Evolutionary conservation across 2,329 filamentous ascomycete species (phyloP).

Genomic region (Myrmaecium sp.): DNA sequence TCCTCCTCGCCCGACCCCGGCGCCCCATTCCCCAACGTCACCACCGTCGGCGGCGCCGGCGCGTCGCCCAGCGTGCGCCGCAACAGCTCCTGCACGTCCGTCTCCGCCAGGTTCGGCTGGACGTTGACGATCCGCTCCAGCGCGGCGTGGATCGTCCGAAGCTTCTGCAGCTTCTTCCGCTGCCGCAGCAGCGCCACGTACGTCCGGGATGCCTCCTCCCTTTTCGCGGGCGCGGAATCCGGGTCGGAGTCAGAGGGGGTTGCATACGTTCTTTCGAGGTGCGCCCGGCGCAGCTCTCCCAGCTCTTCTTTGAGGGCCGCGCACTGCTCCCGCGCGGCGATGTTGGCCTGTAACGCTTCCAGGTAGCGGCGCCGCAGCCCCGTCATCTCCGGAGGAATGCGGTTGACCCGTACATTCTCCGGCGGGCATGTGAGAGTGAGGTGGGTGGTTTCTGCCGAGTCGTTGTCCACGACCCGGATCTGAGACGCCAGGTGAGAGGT

Average conservation of each 20-base stretch:
- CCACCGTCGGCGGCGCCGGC: slow-evolving; percentile 18
- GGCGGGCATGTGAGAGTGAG: slow-evolving; percentile 16
- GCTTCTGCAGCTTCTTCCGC: slow-evolving; percentile 26
- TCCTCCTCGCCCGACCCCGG: slow-evolving; percentile 7
- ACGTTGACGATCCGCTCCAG: slow-evolving; percentile 20
- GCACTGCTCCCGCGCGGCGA: slow-evolving; percentile 23
- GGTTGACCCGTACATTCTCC: slow-evolving; percentile 9
- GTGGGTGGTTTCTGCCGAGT: slow-evolving; percentile 8
- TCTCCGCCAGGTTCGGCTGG: slow-evolving; percentile 15
- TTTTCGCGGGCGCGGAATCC: slow-evolving; percentile 9
- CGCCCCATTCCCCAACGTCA: slow-evolving; percentile 8
- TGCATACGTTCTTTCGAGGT: slow-evolving; percentile 8
- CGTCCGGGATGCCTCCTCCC: slow-evolving; percentile 10
- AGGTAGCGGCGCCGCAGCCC: slow-evolving; percentile 28
- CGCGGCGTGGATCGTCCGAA: slow-evolving; percentile 29
- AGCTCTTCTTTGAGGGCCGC: slow-evolving; percentile 16
- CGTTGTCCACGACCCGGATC: too few species aligned
- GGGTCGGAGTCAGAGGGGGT: slow-evolving; percentile 16
- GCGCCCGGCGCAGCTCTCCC: slow-evolving; percentile 12
- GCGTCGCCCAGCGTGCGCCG: slow-evolving; percentile 18
- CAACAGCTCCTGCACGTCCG: slow-evolving; percentile 13
- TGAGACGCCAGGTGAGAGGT: slow-evolving; percentile 16
- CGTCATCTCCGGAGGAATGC: slow-evolving; percentile 21
- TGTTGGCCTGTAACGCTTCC: slow-evolving; percentile 25
- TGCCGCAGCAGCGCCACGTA: slow-evolving; percentile 30